These are phyloP conservation scores for Pseudozyma hubeiensis DNA, from an alignment of 1,284 basidiomycete genomes.

Conservation along the genomic window DNA sequence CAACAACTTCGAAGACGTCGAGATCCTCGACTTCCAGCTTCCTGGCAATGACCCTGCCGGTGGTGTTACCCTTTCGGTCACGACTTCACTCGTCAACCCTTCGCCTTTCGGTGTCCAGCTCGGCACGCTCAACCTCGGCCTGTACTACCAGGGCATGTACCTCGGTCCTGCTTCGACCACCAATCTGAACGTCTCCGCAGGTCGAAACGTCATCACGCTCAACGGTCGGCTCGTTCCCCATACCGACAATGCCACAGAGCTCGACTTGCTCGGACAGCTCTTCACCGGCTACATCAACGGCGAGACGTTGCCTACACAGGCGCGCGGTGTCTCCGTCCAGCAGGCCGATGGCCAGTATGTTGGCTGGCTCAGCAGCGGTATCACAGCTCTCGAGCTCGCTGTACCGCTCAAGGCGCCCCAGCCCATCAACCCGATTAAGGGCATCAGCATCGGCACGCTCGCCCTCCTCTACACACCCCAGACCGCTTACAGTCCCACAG, in stretches of 20 bases:
- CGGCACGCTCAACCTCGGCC: slow-evolving; percentile 77
- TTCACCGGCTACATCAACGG: slow-evolving; percentile 82
- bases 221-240: slow-evolving; percentile 76
- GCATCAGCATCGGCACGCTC: slow-evolving; percentile 77
- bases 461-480: slow-evolving; percentile 74
- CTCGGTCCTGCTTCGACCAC: slow-evolving; percentile 74
- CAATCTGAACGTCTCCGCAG: slow-evolving; percentile 67
- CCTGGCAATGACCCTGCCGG: slow-evolving; percentile 78
- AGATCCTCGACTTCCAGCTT: slow-evolving; percentile 77
- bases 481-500: slow-evolving; percentile 75
- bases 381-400: slow-evolving; percentile 75
- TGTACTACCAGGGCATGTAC: slow-evolving; percentile 75
- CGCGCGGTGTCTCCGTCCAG: slow-evolving; percentile 74
- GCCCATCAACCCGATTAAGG: slow-evolving; percentile 77
- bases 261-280: slow-evolving; percentile 75
- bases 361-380: slow-evolving; percentile 78
- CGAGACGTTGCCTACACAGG: slow-evolving; percentile 75
- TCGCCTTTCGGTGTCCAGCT: slow-evolving; percentile 80
- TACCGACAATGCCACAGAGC: slow-evolving; percentile 71
- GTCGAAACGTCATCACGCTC: slow-evolving; percentile 76
- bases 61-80: slow-evolving; percentile 77
- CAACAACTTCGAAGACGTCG: slow-evolving; percentile 76
- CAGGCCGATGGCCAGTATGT: slow-evolving; percentile 74
- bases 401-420: slow-evolving; percentile 74
- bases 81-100: slow-evolving; percentile 75